phyloP scores from a whole-genome alignment of 164 flowering plant species.

The Chloranthus sessilifolius region DNA sequence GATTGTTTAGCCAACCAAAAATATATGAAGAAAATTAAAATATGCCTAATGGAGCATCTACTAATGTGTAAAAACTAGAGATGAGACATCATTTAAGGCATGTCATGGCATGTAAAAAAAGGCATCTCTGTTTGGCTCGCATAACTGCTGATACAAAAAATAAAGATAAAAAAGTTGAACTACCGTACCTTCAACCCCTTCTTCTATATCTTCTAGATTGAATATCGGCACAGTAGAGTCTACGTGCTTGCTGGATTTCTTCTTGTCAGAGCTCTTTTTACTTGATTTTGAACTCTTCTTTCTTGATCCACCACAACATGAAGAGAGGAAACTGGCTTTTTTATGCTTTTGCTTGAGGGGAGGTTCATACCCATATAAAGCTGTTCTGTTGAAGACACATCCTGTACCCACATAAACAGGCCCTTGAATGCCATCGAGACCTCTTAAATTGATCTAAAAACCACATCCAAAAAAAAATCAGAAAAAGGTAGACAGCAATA shows the following conservation, averaged over 20 bases:
- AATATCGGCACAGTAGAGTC: constrained; percentile 47
- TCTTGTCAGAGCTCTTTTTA: constrained; percentile 28
- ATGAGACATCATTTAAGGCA: too few relatives aligned
- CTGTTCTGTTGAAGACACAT: constrained; percentile 56
- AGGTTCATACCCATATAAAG: constrained; percentile 54
- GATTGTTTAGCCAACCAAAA: too few relatives aligned
- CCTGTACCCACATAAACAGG: constrained; percentile 64
- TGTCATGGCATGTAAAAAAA: too few relatives aligned
- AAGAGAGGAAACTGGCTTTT: constrained; percentile 23
- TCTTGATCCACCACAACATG: constrained; percentile 35
- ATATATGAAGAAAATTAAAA: too few relatives aligned
- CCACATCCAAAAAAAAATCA: constrained; percentile 1
- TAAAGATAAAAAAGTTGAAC: neutral
- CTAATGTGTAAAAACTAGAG: too few relatives aligned
- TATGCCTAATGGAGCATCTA: too few relatives aligned
- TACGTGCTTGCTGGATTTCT: constrained; percentile 36
- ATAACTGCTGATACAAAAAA: too few relatives aligned
- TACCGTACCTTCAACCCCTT: constrained; percentile 39
- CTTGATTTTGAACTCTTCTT: constrained; percentile 29
- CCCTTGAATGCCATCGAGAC: constrained; percentile 60
- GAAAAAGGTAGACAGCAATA: neutral
- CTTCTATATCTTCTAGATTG: constrained; percentile 51
- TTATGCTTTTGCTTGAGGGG: constrained; percentile 35
- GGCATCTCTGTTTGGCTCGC: too few relatives aligned
- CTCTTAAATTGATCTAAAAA: constrained; percentile 53